Percentiles rank a stretch among this genome's conserved stretches.
Conservation (phyloP, 192 early-diverging fungal genomes). For the Coemansia sp. region DNA sequence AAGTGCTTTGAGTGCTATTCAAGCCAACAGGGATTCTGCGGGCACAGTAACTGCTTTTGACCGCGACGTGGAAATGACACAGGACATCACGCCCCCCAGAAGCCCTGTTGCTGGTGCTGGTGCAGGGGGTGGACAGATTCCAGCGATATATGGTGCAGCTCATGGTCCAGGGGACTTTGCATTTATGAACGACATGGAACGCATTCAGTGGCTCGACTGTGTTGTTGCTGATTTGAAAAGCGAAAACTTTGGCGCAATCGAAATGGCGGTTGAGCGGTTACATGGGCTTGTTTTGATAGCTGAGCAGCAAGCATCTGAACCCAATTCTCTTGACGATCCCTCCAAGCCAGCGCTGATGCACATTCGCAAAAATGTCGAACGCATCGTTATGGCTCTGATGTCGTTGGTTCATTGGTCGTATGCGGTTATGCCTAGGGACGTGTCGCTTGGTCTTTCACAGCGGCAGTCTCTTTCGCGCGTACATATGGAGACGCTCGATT, state of each 20-base stretch:
- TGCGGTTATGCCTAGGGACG: slow-evolving; percentile 25
- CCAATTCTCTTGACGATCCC: background rate
- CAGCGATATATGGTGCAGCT: slow-evolving; percentile 7
- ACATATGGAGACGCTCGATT: slow-evolving; percentile 62
- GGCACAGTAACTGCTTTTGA: background rate
- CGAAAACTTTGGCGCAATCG: slow-evolving; percentile 34
- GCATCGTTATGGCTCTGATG: slow-evolving; percentile 27
- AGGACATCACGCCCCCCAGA: background rate
- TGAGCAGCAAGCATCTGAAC: background rate
- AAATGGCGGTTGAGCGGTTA: slow-evolving; percentile 40
- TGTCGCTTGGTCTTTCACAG: slow-evolving; percentile 22
- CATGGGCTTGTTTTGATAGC: slow-evolving; percentile 15
- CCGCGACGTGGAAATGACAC: background rate
- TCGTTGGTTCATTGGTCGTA: slow-evolving; percentile 41
- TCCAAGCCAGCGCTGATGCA: slow-evolving; percentile 19
- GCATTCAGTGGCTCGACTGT: slow-evolving; percentile 41
- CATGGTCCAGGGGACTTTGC: slow-evolving; percentile 28
- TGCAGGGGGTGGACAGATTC: slow-evolving; percentile 2
- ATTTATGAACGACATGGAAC: slow-evolving; percentile 30
- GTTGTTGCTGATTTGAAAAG: slow-evolving; percentile 38
- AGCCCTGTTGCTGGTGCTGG: slow-evolving; percentile 13
- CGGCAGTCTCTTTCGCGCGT: slow-evolving; percentile 58
- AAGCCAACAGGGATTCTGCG: slow-evolving; percentile 3
- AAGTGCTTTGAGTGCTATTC: slow-evolving; percentile 10
- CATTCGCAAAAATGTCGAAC: slow-evolving; percentile 22